Conservation (phyloP, 2,329 filamentous ascomycete genomes). For the Aspergillus udagawae region DNA sequence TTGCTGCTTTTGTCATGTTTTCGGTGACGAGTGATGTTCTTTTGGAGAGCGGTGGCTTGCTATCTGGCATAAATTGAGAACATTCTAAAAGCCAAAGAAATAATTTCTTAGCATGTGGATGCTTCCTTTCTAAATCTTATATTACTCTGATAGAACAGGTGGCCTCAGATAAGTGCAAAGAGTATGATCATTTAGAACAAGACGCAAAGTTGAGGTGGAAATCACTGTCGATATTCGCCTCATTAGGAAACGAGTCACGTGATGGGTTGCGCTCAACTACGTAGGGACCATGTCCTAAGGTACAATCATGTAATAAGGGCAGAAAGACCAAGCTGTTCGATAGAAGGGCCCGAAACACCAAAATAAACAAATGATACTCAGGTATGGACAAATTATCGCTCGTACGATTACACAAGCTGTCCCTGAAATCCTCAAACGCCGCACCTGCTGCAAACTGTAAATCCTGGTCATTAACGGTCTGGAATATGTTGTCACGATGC, state of each 20-base stretch:
- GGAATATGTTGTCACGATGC: not conserved
- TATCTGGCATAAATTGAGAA: not conserved
- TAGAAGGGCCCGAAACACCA: not conserved
- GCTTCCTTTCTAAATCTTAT: not conserved
- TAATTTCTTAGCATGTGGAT: too few species aligned
- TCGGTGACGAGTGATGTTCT: not conserved
- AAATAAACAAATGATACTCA: not conserved
- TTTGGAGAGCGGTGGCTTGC: not conserved
- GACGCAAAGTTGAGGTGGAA: not conserved
- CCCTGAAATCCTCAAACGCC: not conserved
- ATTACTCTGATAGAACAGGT: not conserved
- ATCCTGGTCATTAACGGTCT: not conserved
- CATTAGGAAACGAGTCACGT: slow-evolving; percentile 5
- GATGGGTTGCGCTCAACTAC: not conserved
- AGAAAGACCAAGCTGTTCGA: not conserved
- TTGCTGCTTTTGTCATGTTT: not conserved
- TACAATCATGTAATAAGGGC: not conserved
- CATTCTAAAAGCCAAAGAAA: not conserved
- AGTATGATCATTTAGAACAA: not conserved
- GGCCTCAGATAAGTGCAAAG: not conserved
- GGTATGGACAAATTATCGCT: not conserved
- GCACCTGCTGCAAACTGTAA: not conserved
- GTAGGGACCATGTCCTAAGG: not conserved
- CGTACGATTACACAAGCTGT: not conserved
- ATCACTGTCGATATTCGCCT: not conserved